Evolutionary conservation across 352 stramenopile species (phyloP), one percentile per base, ranked within the genome.

Genomic region (Globisporangium echinulatum): DNA sequence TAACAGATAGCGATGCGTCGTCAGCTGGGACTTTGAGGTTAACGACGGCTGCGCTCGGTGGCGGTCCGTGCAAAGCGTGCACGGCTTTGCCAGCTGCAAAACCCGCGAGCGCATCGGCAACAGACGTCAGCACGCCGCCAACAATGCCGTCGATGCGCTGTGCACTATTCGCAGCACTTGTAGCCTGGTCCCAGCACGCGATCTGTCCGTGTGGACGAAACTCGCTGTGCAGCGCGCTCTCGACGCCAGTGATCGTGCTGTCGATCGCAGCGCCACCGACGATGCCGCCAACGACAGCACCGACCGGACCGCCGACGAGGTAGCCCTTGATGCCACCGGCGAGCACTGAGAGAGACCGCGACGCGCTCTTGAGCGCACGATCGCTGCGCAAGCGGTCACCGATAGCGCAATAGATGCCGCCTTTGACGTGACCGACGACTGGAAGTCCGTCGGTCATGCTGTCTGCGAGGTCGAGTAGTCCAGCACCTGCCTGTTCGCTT

Each of bases 391-490:
- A 52, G 6, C 44, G 43, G 11, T 60, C 51, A n/a, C 59, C 59
- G 2, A 49, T 38, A 4, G 46, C 59, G 19, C 47, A 46, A 15
- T 33, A 36, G 17, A 64, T 13, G 10, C 52, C 52, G 7, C 53
- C 59, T 25, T 63, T 63, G 4, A 63, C 50, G 51, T 63, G 58
- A 3, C 58, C 51, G 17, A 63, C 43, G 37, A 63, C 52, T 9
- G 59, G 53, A 15, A 64, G 38, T 17, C 51, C 36, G 43, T 63
- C 58, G 5, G 58, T 58, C 48, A 63, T 13, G 1, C 49, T 37
- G 11, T 64, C 58, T 3, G 36, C 58, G 37, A 58, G n/a, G n/a
- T 17, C 47, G 42, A 59, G 25, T 11, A 58, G 33, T 36, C 46
- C 51, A 5, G 36, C 13, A 0, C 58, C 58, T 13, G 51, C 51